Evolutionary conservation across 208 protist genomes (phyloP), one percentile per base, ranked within the genome.

Genomic region (Borovskyia barvae): DNA sequence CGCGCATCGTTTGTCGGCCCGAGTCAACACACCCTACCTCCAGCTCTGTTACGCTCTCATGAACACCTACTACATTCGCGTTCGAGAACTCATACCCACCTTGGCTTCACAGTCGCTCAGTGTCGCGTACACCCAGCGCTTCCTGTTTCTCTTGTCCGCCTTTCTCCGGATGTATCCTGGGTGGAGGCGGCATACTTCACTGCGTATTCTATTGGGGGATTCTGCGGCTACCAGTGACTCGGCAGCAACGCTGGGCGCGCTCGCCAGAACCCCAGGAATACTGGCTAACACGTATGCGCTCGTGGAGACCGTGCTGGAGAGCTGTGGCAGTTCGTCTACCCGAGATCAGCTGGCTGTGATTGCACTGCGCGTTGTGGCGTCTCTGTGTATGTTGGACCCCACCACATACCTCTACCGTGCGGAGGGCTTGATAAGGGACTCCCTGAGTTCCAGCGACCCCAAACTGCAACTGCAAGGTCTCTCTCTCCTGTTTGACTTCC

Each of bases 101-200:
- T 55, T 90, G 35, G 57, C 57, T 11, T 73, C 58, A 20, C 66
- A 83, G 33, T 67, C 71, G 25, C 68, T 79, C 30, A 82, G 72
- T 45, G 47, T 85, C 24, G 76, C 70, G 19, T 95, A 95, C 67
- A 76, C 79, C 7, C 78, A 86, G 52, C 85, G 90, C 26, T 93
- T 90, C 56, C 71, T 93, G 24, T 95, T 95, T 65, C 76, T 95
- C 4, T 71, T 95, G n/a, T 92, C 86, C 12, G 83, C 92, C 59
- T 82, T 95, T 37, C 61, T 93, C 48, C 82, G 90, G 2, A 61
- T 72, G 41, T 95, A 90, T 56, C 84, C 76, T 24, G 86, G 80
- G n/a, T 95, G 89, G 86, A 52, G 57, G 57, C 49, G 73, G 28
- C 55, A 53, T 37, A 69, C 74, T 17, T 68, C 51, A 3, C 64